Evolutionary conservation across 345 rosid species (phyloP), one percentile per base, ranked within the genome.

Genomic region (Cardamine chenopodiifolia): DNA sequence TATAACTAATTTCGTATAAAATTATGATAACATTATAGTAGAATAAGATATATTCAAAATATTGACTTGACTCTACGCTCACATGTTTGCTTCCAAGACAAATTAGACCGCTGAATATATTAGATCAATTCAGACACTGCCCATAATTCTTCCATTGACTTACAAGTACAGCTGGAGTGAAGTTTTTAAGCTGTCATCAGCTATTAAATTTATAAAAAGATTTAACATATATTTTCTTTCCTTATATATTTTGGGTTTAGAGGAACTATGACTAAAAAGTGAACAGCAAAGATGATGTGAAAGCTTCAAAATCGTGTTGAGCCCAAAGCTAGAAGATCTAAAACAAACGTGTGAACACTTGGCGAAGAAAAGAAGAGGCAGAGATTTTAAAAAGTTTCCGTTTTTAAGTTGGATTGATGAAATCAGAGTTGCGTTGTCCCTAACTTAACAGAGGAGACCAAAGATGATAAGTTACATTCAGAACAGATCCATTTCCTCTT

Each of bases 391-490:
- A 54, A 34, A 32, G 29, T 26, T 29, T 22, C 12, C 19, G 8
- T 57, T 23, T 49, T 45, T 5, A 31, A 57, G 57, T 14, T 55
- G 65, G 64, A 63, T 64, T 73, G 71, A 64, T 73, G 66, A 66
- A 22, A 44, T 23, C 31, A 59, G 52, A 59, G 28, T 58, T 48
- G 58, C 4, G 0, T 47, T 40, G 57, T 66, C 59, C 45, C 68
- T 58, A 74, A 58, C 67, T 66, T 66, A 66, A 57, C 50, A 60
- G 35, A 58, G 53, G 67, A 66, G 32, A 68, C 39, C 20, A 60
- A 60, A 31, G 35, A 70, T 22, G 42, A 31, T 55, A 70, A 45
- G 39, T 70, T 77, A 77, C 80, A 77, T 64, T 64, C 44, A 71
- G 44, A 55, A 45, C 58, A 70, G n/a, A 44, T 35, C 45, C 75